These are phyloP conservation scores for Eurotiales sp. DNA, from an alignment of 2,329 filamentous ascomycete species.

Conservation along the genomic window DNA sequence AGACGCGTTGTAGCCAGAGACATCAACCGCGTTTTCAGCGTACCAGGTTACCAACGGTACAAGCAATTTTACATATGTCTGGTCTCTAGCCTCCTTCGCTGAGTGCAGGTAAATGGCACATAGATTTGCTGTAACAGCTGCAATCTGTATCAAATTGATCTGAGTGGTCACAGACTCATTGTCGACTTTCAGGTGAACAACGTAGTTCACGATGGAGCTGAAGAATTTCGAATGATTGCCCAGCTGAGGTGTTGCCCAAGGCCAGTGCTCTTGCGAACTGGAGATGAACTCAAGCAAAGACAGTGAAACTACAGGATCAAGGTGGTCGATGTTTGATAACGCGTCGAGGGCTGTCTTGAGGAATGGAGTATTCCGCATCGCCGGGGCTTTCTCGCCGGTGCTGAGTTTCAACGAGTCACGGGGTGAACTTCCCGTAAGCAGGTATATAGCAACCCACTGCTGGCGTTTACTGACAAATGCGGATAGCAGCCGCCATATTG, in stretches of 20 bases:
- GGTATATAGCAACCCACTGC: conserved; percentile 91
- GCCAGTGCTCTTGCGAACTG: conserved; percentile 89
- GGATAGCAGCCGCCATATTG: conserved; percentile 81
- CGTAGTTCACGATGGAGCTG: conserved; percentile 65
- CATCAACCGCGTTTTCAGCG: conserved; percentile 69
- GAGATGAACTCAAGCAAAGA: conserved; percentile 83
- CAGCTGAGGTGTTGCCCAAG: conserved; percentile 82
- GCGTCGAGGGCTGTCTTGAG: conserved; percentile 69
- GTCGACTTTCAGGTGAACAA: conserved; percentile 57
- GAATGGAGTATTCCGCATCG: conserved; percentile 59
- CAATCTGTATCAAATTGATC: conserved; percentile 65
- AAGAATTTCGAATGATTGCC: conserved; percentile 72
- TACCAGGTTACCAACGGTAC: conserved; percentile 75
- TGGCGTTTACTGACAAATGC: conserved; percentile 84
- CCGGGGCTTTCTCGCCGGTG: conserved; percentile 46
- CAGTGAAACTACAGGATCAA: conserved; percentile 64
- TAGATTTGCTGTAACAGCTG: conserved; percentile 79
- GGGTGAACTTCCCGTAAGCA: conserved; percentile 83
- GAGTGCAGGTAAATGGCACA: conserved; percentile 89
- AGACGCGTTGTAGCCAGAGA: conserved; percentile 82
- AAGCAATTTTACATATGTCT: conserved; percentile 65
- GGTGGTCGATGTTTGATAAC: conserved; percentile 61
- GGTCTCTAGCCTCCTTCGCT: conserved; percentile 70
- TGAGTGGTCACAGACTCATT: conserved; percentile 44
- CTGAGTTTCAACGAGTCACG: conserved; percentile 62